These are phyloP conservation scores for Aspergillus sp. DNA, from an alignment of 2,329 filamentous ascomycete genomes.

Conservation along the genomic window DNA sequence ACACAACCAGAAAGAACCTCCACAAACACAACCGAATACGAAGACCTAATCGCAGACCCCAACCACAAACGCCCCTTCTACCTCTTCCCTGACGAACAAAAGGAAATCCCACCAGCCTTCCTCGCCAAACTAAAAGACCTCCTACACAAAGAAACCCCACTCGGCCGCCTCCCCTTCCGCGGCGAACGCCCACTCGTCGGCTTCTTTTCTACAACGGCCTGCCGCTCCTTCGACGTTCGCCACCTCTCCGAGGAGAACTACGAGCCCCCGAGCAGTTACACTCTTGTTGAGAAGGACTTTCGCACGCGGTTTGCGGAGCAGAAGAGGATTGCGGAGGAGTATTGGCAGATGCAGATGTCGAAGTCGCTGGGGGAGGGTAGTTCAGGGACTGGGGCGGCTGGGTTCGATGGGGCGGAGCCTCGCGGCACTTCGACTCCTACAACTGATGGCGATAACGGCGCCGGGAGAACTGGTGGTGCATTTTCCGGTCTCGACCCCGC, in stretches of 20 bases:
- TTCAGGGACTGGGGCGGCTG: not conserved
- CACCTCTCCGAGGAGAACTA: constrained; percentile 26
- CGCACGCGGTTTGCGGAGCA: constrained; percentile 43
- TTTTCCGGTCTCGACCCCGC: not conserved
- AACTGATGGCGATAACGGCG: not conserved
- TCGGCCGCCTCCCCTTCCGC: constrained; percentile 13
- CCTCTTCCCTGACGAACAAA: not conserved
- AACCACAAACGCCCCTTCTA: not conserved
- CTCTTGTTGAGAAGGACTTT: constrained; percentile 45
- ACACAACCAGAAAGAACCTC: not conserved
- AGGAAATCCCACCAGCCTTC: constrained; percentile 16
- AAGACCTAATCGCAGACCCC: not conserved
- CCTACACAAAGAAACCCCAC: constrained; percentile 15
- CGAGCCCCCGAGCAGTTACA: constrained; percentile 20
- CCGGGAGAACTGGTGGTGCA: not conserved
- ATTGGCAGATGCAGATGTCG: constrained; percentile 8
- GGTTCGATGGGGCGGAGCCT: not conserved
- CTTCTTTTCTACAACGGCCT: constrained; percentile 22
- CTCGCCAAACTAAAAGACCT: constrained; percentile 19
- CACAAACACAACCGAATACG: not conserved
- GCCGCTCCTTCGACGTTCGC: constrained; percentile 20
- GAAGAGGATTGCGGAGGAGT: constrained; percentile 28
- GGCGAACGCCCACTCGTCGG: constrained; percentile 19
- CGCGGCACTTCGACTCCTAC: not conserved
- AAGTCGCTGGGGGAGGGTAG: constrained; percentile 13